Conservation (phyloP, 1,284 basidiomycete genomes). For the Cystobasidium slooffiae region DNA sequence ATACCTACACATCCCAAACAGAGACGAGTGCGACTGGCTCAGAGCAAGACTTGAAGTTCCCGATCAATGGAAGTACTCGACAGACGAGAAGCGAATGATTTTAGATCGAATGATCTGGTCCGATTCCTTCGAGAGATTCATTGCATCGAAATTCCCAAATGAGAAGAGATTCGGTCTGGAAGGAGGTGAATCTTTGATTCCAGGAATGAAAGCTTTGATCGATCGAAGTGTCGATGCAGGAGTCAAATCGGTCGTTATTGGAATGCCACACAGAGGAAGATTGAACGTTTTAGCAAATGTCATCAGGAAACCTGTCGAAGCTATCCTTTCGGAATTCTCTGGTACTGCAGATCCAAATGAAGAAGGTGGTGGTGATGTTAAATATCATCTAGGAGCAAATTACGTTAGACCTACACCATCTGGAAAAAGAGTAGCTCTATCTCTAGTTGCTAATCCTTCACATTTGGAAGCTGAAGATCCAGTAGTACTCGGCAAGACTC, state of each 20-base stretch:
- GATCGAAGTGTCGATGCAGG: slow-evolving; percentile 97
- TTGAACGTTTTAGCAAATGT: slow-evolving; percentile 98
- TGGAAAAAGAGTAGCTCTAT: slow-evolving; percentile 96
- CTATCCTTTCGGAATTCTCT: slow-evolving; percentile 96
- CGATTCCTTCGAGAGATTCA: slow-evolving; percentile 98
- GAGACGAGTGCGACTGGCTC: slow-evolving; percentile 99
- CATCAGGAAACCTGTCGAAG: slow-evolving; percentile 97
- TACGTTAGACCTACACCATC: slow-evolving; percentile 97
- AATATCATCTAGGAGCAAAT: slow-evolving; percentile 98
- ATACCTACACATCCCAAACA: slow-evolving; percentile 98
- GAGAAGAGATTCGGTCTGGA: slow-evolving; percentile 99
- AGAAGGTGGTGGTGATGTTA: slow-evolving; percentile 93
- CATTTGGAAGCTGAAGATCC: slow-evolving; percentile 98
- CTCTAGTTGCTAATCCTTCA: slow-evolving; percentile 97
- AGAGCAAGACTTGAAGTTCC: slow-evolving; percentile 94
- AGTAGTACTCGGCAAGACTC: slow-evolving; percentile 96
- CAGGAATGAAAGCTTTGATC: slow-evolving; percentile 99
- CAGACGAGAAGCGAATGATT: slow-evolving; percentile 99
- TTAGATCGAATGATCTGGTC: slow-evolving; percentile 99
- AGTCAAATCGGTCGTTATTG: slow-evolving; percentile 93
- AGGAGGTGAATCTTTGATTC: slow-evolving; percentile 95
- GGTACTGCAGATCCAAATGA: slow-evolving; percentile 71
- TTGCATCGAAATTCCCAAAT: slow-evolving; percentile 97
- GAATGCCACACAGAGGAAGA: slow-evolving; percentile 99
- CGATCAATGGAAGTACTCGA: slow-evolving; percentile 96